Conservation (phyloP, 2,329 filamentous ascomycete species). For the Paraphaeosphaeria minitans region DNA sequence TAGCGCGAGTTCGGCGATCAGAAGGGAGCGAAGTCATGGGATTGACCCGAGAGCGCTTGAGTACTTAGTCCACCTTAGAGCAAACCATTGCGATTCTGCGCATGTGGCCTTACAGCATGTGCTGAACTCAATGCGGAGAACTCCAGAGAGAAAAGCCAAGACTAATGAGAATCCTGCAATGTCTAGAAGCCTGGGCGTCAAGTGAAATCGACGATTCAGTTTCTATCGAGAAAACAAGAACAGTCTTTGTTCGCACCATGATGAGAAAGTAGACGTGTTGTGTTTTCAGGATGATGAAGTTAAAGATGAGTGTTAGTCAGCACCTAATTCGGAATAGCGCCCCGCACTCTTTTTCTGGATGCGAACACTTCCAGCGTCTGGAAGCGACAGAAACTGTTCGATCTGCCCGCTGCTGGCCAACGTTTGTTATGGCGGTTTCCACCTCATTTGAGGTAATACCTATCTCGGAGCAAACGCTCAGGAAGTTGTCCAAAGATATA, state of each 20-base stretch:
- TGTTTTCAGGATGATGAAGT: neutral
- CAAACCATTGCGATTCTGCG: no score
- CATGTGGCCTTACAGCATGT: no score
- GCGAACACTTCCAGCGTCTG: neutral
- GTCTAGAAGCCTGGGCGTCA: neutral
- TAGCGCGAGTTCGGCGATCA: neutral
- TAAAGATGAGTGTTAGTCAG: slow-evolving; percentile 9
- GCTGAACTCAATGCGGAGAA: no score
- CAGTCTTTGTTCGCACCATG: neutral
- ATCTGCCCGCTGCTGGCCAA: neutral
- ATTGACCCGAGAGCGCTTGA: no score
- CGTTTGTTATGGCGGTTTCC: slow-evolving; percentile 17
- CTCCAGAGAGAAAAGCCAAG: neutral
- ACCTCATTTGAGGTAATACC: slow-evolving; percentile 17
- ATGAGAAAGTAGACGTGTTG: neutral
- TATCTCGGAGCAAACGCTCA: slow-evolving; percentile 32
- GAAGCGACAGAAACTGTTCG: neutral
- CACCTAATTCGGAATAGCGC: slow-evolving; percentile 10
- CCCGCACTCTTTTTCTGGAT: slow-evolving; percentile 15
- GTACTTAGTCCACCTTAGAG: no score
- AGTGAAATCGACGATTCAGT: neutral
- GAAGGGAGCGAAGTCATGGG: neutral
- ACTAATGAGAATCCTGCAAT: neutral
- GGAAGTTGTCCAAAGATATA: slow-evolving; percentile 27
- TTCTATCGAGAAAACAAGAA: neutral